These are phyloP conservation scores for Neonectria faginata DNA, from an alignment of 2,329 filamentous ascomycete species.

Conservation along the genomic window DNA sequence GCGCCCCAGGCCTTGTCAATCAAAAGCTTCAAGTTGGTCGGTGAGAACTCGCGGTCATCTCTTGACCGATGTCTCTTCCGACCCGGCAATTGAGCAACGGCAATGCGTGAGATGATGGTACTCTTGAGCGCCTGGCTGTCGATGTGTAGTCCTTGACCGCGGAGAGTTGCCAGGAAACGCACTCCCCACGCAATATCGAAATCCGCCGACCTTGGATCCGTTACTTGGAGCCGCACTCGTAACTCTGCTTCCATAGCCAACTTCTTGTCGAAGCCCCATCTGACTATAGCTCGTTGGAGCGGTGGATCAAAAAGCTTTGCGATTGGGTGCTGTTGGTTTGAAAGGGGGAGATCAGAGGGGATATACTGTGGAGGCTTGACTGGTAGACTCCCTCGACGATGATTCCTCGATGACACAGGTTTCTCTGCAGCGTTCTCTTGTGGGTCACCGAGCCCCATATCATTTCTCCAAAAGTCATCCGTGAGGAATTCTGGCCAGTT, in stretches of 20 bases:
- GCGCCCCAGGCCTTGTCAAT: slow-evolving; percentile 52
- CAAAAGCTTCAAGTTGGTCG: slow-evolving; percentile 47
- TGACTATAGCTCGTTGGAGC: slow-evolving; percentile 56
- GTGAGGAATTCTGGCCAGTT: slow-evolving; percentile 23
- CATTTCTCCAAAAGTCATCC: slow-evolving; percentile 41
- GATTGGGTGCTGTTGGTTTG: slow-evolving; percentile 59
- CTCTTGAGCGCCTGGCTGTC: slow-evolving; percentile 48
- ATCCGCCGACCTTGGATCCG: slow-evolving; percentile 31
- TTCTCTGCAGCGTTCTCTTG: background rate
- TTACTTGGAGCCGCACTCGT: slow-evolving; percentile 25
- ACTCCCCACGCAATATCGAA: slow-evolving; percentile 54
- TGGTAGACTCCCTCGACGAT: slow-evolving; percentile 11
- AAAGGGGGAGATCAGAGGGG: slow-evolving; percentile 56
- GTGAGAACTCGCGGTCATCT: slow-evolving; percentile 48
- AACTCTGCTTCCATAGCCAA: slow-evolving; percentile 40
- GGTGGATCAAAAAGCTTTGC: slow-evolving; percentile 57
- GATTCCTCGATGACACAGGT: background rate
- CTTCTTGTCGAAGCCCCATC: slow-evolving; percentile 59
- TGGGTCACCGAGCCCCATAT: slow-evolving; percentile 34
- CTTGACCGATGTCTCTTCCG: slow-evolving; percentile 45
- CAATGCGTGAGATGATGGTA: slow-evolving; percentile 47
- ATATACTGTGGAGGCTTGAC: slow-evolving; percentile 38
- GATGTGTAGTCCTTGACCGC: slow-evolving; percentile 52
- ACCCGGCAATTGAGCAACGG: slow-evolving; percentile 45
- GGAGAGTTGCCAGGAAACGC: slow-evolving; percentile 50